Base-by-base conservation (phyloP, 371 early-diverging fungal genomes). In the Blastocladiella emersonii region DNA sequence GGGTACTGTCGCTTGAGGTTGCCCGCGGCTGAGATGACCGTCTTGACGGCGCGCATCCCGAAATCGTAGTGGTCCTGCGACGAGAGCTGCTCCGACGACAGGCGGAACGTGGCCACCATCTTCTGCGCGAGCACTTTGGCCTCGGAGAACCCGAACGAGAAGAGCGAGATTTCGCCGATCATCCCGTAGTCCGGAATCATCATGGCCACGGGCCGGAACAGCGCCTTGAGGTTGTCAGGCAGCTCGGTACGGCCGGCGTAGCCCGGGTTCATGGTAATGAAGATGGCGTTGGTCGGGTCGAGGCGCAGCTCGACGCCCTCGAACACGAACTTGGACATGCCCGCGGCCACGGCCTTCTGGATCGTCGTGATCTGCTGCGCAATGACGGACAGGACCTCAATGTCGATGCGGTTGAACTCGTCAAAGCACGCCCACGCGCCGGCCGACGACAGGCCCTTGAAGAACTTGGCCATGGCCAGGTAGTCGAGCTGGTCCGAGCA, bases 201-300 rank as follows among this genome's bases (percentile, higher is more conserved):
- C 82, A 81, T 81, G 5, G 80, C 80, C 6, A 78, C 81, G 21
- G 82, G 82, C 45, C 81, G 65, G 72, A 83, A 82, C 23, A 83
- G 66, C 4, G 78, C 79, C 65, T 78, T 82, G 56, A 85, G 63
- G 64, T 79, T 81, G 64, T 78, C 82, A 0, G 85, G 85, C 19
- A 85, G 67, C 68, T 80, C 78, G 12, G 80, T 81, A 51, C 85
- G 72, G 15, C 83, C 85, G 21, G 79, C 78, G 64, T 85, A 85
- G 32, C 85, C 85, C 37, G 82, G 77, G 67, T 85, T 85, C 81
- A 85, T 81, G 19, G 85, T 83, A 49, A 84, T 78, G 67, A 83
- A 84, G 32, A 82, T 78, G 44, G 79, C 80, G 67, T 77, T 78
- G 32, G 74, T 78, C 34, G 77, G 70, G 63, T 80, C 78, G 25